Percentiles rank a stretch among this genome's conserved stretches.
These are phyloP conservation scores for Digitaria exilis DNA, from an alignment of 202 grass and related monocot species.

Conservation along the genomic window DNA sequence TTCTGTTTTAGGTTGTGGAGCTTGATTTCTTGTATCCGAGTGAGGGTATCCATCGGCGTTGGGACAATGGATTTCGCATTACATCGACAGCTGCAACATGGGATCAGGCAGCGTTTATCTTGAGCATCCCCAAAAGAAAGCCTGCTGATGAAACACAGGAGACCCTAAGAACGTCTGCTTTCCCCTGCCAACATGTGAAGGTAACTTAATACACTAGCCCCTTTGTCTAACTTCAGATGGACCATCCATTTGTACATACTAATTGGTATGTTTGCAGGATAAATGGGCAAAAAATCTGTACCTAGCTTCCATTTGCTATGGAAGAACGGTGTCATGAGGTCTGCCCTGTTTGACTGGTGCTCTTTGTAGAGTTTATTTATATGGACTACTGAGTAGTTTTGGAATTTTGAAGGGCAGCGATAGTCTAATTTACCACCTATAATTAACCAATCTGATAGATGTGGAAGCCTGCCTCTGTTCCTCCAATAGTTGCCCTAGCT, in stretches of 20 bases:
- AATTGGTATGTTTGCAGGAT: constrained; percentile 61
- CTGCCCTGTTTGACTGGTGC: constrained; percentile 20
- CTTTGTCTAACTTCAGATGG: neutral
- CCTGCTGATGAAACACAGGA: constrained; percentile 95
- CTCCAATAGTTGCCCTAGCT: constrained; percentile 18
- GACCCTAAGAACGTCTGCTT: constrained; percentile 91
- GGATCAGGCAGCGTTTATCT: constrained; percentile 80
- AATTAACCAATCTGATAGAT: constrained; percentile 49
- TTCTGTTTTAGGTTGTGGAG: constrained; percentile 80
- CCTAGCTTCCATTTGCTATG: constrained; percentile 84
- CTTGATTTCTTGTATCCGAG: constrained; percentile 97
- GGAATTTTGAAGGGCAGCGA: constrained; percentile 35
- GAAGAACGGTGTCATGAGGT: constrained; percentile 84
- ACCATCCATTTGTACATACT: constrained; percentile 23
- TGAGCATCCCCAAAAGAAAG: constrained; percentile 87
- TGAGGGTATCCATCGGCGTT: constrained; percentile 91
- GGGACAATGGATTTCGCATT: constrained; percentile 83
- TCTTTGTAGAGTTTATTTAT: constrained; percentile 44
- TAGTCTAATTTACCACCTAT: constrained; percentile 42
- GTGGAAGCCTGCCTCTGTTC: constrained; percentile 17
- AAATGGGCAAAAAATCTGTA: constrained; percentile 97
- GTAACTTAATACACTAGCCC: constrained; percentile 41
- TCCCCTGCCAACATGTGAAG: constrained; percentile 95
- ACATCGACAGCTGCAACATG: constrained; percentile 88
- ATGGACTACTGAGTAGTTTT: neutral